Conservation (phyloP, 257 asterid species). For the Salvia rosmarinus region DNA sequence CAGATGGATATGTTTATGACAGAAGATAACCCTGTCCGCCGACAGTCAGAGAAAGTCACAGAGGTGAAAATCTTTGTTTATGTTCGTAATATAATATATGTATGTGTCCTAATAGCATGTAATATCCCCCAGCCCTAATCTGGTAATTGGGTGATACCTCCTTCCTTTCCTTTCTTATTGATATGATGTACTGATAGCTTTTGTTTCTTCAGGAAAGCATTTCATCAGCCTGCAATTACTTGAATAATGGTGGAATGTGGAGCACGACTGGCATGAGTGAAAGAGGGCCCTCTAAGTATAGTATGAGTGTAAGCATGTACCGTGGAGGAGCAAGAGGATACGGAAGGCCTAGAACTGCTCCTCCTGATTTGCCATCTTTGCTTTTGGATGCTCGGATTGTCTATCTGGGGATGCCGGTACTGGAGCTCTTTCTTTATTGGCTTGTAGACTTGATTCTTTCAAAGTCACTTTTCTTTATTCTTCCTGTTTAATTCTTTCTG, state of each 20-base stretch:
- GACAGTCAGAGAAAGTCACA: constrained; percentile 71
- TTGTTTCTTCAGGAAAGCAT: constrained; percentile 66
- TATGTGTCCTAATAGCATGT: not conserved
- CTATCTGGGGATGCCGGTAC: constrained; percentile 95
- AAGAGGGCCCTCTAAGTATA: constrained; percentile 64
- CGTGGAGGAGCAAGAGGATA: constrained; percentile 78
- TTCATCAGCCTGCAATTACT: constrained; percentile 69
- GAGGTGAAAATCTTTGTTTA: constrained; percentile 53
- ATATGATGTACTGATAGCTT: not conserved
- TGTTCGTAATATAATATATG: not conserved
- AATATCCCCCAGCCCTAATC: not conserved
- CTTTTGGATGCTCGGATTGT: constrained; percentile 92
- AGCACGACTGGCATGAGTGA: constrained; percentile 55
- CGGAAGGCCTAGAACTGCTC: constrained; percentile 75
- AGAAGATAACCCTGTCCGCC: constrained; percentile 71
- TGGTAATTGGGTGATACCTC: not conserved
- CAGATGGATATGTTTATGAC: constrained; percentile 97
- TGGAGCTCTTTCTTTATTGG: constrained; percentile 30
- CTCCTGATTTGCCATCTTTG: constrained; percentile 94
- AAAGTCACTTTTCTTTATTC: not conserved
- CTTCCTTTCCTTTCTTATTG: constrained; percentile 7
- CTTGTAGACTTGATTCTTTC: constrained; percentile 21
- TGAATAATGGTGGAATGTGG: constrained; percentile 79
- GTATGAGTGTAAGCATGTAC: constrained; percentile 79
- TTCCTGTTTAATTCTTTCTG: constrained; percentile 22